Conservation (phyloP, 345 rosid genomes). For the Moringa oleifera region DNA sequence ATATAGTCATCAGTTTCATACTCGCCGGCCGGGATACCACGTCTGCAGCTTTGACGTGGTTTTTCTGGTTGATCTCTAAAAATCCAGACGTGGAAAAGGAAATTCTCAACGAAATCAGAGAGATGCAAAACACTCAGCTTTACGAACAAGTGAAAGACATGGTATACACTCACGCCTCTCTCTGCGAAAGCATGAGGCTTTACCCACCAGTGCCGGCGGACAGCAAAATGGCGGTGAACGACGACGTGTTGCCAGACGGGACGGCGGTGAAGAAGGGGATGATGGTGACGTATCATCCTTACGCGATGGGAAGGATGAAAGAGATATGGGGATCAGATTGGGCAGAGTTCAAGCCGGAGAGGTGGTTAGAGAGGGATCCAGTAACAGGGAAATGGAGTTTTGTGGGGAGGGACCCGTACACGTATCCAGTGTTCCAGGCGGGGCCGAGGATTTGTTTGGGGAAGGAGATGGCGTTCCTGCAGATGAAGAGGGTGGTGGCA, state of each 20-base stretch:
- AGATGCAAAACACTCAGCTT: conserved; percentile 15
- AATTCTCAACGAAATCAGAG: conserved; percentile 36
- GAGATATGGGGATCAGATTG: conserved; percentile 46
- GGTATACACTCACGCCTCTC: conserved; percentile 50
- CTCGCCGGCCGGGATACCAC: conserved; percentile 60
- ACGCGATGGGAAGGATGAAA: conserved; percentile 45
- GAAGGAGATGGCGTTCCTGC: conserved; percentile 42
- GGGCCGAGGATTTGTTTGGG: conserved; percentile 55
- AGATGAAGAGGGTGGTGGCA: conserved; percentile 44
- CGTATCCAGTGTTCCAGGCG: conserved; percentile 37
- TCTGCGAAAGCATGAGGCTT: conserved; percentile 51
- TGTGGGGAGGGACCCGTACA: conserved; percentile 31
- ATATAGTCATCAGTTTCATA: conserved; percentile 49
- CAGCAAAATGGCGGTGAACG: conserved; percentile 24
- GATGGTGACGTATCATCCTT: conserved; percentile 35
- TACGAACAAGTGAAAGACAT: conserved; percentile 43
- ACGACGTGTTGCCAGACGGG: conserved; percentile 45
- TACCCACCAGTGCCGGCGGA: conserved; percentile 61
- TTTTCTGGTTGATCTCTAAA: conserved; percentile 38
- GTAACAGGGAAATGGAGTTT: conserved; percentile 34
- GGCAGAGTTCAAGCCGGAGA: conserved; percentile 42
- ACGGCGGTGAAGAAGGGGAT: conserved; percentile 41
- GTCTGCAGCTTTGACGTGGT: conserved; percentile 60
- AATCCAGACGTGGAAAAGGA: conserved; percentile 27
- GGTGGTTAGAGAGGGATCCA: conserved; percentile 36